phyloP scores from a whole-genome alignment of 2,329 filamentous ascomycete species.

The Curvularia sp. region DNA sequence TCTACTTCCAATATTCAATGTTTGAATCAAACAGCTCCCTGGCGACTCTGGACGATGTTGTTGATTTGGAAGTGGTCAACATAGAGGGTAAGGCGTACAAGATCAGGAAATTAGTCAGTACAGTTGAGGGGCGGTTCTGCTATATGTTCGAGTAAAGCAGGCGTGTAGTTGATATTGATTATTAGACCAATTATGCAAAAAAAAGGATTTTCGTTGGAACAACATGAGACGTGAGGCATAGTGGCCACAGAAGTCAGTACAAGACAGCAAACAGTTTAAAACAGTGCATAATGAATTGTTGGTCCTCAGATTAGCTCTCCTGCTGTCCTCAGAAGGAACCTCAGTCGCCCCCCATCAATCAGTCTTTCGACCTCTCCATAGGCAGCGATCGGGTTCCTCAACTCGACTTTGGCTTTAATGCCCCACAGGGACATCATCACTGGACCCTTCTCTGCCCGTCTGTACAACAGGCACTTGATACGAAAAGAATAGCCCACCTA shows the following conservation, averaged over 20 bases:
- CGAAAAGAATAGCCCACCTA: conserved; percentile 18
- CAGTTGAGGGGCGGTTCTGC: conserved; percentile 57
- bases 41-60: conserved; percentile 36
- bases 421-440: conserved; percentile 45
- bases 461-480: conserved; percentile 15
- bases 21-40: conserved; percentile 46
- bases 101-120: conserved; percentile 56
- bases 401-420: conserved; percentile 49
- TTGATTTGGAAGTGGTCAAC: conserved; percentile 52
- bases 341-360: conserved; percentile 22
- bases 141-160: conserved; percentile 53
- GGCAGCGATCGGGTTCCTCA: conserved; percentile 33
- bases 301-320: conserved; percentile 50
- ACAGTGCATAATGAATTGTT: conserved; percentile 13
- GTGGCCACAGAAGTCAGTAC: conserved; percentile 2
- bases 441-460: conserved; percentile 36
- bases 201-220: neutral
- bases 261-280: neutral
- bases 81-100: conserved; percentile 46
- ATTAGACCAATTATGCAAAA: neutral
- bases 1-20: conserved; percentile 59
- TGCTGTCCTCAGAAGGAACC: conserved; percentile 44
- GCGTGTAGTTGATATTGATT: neutral
- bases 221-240: neutral
- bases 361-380: conserved; percentile 23